phyloP scores from a whole-genome alignment of 2,329 filamentous ascomycete species.

The Apiospora arundinis region DNA sequence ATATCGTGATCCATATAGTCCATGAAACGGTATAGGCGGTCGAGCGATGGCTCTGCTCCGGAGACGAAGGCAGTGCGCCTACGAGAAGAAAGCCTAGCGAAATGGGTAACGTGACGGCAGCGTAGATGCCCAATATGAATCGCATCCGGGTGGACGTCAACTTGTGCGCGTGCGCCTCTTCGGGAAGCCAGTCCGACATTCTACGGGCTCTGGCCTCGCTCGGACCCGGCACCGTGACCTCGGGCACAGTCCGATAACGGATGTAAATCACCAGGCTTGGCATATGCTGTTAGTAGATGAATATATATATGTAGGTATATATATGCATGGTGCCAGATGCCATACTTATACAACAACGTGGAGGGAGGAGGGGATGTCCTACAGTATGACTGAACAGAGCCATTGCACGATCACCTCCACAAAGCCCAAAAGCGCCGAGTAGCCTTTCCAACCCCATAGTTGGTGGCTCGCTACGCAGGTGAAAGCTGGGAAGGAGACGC shows the following conservation, averaged over 20 bases:
- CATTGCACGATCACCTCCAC: slow-evolving; percentile 26
- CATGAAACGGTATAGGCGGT: slow-evolving; percentile 21
- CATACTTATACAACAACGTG: not conserved
- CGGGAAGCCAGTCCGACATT: slow-evolving; percentile 26
- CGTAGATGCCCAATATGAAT: slow-evolving; percentile 20
- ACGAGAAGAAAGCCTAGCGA: slow-evolving; percentile 22
- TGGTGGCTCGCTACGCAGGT: slow-evolving; percentile 24
- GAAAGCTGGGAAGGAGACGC: slow-evolving; percentile 24
- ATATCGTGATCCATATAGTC: slow-evolving; percentile 24
- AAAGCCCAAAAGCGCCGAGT: slow-evolving; percentile 25
- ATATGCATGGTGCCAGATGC: no score
- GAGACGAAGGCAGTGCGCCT: slow-evolving; percentile 21
- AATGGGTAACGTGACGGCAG: slow-evolving; percentile 20
- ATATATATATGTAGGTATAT: not conserved
- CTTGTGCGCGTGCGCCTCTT: slow-evolving; percentile 26
- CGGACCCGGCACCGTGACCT: slow-evolving; percentile 3
- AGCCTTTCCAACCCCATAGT: slow-evolving; percentile 25
- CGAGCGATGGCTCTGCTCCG: not conserved
- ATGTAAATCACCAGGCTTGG: slow-evolving; percentile 23
- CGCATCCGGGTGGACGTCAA: slow-evolving; percentile 24
- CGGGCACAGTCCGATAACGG: slow-evolving; percentile 23
- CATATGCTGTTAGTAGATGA: not conserved
- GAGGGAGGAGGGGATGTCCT: not conserved
- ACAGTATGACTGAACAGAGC: slow-evolving; percentile 26
- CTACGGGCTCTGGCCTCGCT: slow-evolving; percentile 24